These are phyloP conservation scores for Neotropicomus parvogracilis DNA, from an alignment of 1,284 basidiomycete species.

Conservation along the genomic window DNA sequence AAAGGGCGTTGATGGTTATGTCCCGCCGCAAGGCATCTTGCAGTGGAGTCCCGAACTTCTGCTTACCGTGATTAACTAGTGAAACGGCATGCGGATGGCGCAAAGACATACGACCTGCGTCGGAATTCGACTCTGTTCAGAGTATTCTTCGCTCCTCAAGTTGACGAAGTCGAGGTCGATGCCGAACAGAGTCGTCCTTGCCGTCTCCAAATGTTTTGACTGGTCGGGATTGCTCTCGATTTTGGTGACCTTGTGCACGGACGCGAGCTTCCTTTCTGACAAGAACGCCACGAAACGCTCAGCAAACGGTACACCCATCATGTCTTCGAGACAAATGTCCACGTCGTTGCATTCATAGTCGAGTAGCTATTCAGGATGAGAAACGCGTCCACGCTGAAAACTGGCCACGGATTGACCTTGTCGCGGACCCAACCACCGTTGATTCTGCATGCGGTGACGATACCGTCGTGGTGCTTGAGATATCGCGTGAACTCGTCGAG, in stretches of 20 bases:
- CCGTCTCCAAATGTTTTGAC: constrained; percentile 97
- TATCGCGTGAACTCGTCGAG: constrained; percentile 64
- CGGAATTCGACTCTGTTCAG: constrained; percentile 85
- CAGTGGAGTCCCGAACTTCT: constrained; percentile 90
- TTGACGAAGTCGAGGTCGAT: constrained; percentile 95
- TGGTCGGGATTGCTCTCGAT: constrained; percentile 96
- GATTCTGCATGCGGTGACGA: constrained; percentile 73
- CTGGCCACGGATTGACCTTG: constrained; percentile 62
- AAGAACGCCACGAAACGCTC: constrained; percentile 73
- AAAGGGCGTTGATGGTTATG: constrained; percentile 93
- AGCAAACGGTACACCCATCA: constrained; percentile 92
- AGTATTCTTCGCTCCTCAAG: constrained; percentile 89
- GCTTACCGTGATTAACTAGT: constrained; percentile 7
- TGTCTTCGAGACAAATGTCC: constrained; percentile 85
- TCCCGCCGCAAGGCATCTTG: constrained; percentile 92
- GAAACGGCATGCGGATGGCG: background rate
- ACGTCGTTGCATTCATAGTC: constrained; percentile 86
- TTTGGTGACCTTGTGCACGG: constrained; percentile 65
- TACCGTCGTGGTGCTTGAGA: constrained; percentile 48
- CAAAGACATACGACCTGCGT: constrained; percentile 66
- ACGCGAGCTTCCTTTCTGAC: constrained; percentile 42
- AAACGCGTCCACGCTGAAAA: constrained; percentile 7
- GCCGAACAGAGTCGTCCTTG: constrained; percentile 81
- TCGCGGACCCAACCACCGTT: constrained; percentile 98
- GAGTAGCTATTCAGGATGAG: constrained; percentile 61